phyloP scores from a whole-genome alignment of 805 yeast genomes.

The Suhomyces faveliae region DNA sequence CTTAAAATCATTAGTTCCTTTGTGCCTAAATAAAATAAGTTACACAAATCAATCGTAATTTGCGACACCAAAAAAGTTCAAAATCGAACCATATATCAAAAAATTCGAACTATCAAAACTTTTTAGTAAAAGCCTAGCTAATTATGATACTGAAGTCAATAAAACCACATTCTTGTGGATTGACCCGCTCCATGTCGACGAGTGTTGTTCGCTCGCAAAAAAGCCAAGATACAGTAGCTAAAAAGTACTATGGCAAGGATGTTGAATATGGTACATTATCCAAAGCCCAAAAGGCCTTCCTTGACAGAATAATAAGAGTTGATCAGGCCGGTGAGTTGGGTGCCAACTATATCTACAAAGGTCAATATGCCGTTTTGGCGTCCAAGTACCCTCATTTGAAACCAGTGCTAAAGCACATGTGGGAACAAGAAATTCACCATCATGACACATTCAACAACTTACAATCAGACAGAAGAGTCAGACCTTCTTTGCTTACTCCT shows the following conservation, averaged over 20 bases:
- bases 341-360: constrained; percentile 89
- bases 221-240: constrained; percentile 8
- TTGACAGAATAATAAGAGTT: constrained; percentile 78
- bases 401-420: constrained; percentile 87
- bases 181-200: not conserved
- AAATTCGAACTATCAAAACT: not conserved
- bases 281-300: constrained; percentile 63
- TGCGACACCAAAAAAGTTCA: not conserved
- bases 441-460: constrained; percentile 79
- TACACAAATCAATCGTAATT: not conserved
- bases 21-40: constrained; percentile 2
- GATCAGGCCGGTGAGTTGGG: constrained; percentile 99
- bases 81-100: not conserved
- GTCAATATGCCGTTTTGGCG: constrained; percentile 78
- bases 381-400: constrained; percentile 70
- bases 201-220: not conserved
- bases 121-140: not conserved
- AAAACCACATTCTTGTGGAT: not conserved
- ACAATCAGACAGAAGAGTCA: constrained; percentile 73
- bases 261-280: constrained; percentile 39
- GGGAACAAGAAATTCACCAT: constrained; percentile 96
- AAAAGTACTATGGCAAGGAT: constrained; percentile 22
- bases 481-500: constrained; percentile 92
- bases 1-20: constrained; percentile 41
- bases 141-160: constrained; percentile 3